A percentile compares a stretch with the other conserved stretches of the same genome.
Conservation (phyloP, 2,329 filamentous ascomycete species). For the Colletotrichum sp. region DNA sequence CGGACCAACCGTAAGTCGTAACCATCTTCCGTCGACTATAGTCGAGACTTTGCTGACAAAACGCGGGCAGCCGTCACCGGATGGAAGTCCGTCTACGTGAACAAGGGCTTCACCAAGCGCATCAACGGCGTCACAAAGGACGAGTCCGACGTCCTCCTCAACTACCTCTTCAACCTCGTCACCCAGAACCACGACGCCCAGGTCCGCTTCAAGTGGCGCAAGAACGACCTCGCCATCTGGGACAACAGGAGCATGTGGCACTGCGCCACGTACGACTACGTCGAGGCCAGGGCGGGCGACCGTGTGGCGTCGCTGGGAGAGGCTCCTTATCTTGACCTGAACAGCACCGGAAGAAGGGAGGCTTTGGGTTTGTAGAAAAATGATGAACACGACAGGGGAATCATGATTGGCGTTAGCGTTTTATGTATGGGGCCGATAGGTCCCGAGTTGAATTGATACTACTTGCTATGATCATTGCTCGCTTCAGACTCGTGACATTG, state of each 20-base stretch:
- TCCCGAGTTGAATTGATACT: not conserved
- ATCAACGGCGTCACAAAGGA: conserved; percentile 60
- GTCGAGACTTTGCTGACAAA: not conserved
- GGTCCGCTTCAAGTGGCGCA: conserved; percentile 57
- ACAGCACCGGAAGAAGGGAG: conserved; percentile 42
- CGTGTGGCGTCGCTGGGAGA: conserved; percentile 47
- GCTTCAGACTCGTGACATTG: not conserved
- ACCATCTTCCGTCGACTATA: not conserved
- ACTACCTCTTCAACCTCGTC: conserved; percentile 52
- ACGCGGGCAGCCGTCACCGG: conserved; percentile 49
- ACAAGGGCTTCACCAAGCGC: conserved; percentile 55
- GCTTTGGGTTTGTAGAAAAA: conserved; percentile 29
- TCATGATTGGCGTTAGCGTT: not conserved
- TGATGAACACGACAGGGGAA: not conserved
- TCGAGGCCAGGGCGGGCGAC: conserved; percentile 44
- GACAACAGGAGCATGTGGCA: conserved; percentile 62
- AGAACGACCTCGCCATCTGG: conserved; percentile 67
- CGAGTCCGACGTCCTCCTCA: conserved; percentile 57
- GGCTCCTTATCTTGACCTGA: conserved; percentile 44
- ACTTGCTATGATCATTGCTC: not conserved
- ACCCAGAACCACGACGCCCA: conserved; percentile 63
- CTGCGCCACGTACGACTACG: conserved; percentile 67
- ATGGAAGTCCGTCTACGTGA: conserved; percentile 60
- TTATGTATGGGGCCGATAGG: not conserved
- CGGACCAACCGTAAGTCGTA: conserved; percentile 54